Evolutionary conservation across 768 basidiomycete genomes (phyloP), one percentile per base, ranked within the genome.

Genomic region (Pholiota conissans): DNA sequence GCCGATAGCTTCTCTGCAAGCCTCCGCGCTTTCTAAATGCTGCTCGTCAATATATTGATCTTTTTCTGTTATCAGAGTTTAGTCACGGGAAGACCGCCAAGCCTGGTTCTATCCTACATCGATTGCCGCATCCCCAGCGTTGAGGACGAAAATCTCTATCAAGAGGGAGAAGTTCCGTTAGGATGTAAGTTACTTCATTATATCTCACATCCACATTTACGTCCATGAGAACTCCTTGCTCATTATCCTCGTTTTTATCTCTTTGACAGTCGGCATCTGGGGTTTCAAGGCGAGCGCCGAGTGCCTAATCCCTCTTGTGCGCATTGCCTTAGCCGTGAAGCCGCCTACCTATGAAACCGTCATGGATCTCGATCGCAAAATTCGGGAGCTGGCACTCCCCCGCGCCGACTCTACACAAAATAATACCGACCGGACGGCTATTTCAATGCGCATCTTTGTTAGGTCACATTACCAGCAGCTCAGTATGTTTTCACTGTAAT

Each of bases 361-460:
- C 49, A 68, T 82, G 42, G 79, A 78, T 7, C 66, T 86, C 5
- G 84, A 85, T 64, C 63, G 65, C 22, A 83, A 78, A 67, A 79
- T 83, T 59, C 75, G 79, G 27, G 68, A 73, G 39, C 67, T 76
- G 47, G 66, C 67, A 3, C 55, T 70, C 3, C 72, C 74, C 6
- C 55, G 61, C 20, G 59, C 55, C 3, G 69, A 67, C 57, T 45
- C 52, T 22, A 42, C 58, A 3, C 61, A 57, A 34, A 69, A 67
- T 47, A 57, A 63, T 7, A 24, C 48, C 22, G 71, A 73, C 27
- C 62, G 73, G 32, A 75, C 73, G 6, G 72, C 77, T 6, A 64
- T 67, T 10, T 74, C 76, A 13, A 81, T 81, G 79, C 71, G 71
- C 18, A 68, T 58, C 27, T 79, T 74, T 58, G 69, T 73, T 10